phyloP scores from a whole-genome alignment of 352 stramenopile genomes.

The Phytophthora pluvialis region DNA sequence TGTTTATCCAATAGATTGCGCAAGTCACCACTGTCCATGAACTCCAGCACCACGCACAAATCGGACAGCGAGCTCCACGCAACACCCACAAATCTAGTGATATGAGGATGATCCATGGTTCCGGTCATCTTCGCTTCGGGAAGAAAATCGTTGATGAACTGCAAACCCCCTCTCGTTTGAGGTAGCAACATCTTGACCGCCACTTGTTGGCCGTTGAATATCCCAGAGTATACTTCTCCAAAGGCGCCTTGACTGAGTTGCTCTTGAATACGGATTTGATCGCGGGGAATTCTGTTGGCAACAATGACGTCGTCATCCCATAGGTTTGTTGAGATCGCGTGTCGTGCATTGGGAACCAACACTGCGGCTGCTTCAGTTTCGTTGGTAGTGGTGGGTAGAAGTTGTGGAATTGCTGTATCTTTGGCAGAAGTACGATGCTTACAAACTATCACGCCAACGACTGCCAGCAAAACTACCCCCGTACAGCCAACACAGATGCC shows the following conservation, averaged over 20 bases:
- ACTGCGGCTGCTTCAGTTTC: too few species aligned
- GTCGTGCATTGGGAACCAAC: too few species aligned
- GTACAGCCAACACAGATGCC: too few species aligned
- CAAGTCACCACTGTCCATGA: constrained; percentile 53
- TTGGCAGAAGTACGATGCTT: too few species aligned
- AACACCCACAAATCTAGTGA: constrained; percentile 48
- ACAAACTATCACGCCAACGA: too few species aligned
- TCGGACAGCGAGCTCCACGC: constrained; percentile 41
- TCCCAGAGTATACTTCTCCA: constrained; percentile 43
- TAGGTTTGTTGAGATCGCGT: too few species aligned
- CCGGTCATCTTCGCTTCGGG: constrained; percentile 45
- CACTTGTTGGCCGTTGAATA: constrained; percentile 33
- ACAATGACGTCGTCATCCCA: constrained; percentile 42
- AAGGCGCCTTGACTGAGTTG: constrained; percentile 41
- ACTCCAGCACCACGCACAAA: constrained; percentile 47
- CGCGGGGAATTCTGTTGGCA: constrained; percentile 30
- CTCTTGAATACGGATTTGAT: constrained; percentile 24
- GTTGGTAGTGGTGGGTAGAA: too few species aligned
- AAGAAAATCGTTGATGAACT: constrained; percentile 40
- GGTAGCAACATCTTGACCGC: constrained; percentile 44
- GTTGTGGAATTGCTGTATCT: too few species aligned
- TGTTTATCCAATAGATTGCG: constrained; percentile 36
- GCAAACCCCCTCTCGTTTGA: constrained; percentile 19
- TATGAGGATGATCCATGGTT: constrained; percentile 34
- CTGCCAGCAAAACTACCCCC: too few species aligned